Conservation (phyloP, 192 early-diverging fungal genomes). For the Cladochytrium replicatum region DNA sequence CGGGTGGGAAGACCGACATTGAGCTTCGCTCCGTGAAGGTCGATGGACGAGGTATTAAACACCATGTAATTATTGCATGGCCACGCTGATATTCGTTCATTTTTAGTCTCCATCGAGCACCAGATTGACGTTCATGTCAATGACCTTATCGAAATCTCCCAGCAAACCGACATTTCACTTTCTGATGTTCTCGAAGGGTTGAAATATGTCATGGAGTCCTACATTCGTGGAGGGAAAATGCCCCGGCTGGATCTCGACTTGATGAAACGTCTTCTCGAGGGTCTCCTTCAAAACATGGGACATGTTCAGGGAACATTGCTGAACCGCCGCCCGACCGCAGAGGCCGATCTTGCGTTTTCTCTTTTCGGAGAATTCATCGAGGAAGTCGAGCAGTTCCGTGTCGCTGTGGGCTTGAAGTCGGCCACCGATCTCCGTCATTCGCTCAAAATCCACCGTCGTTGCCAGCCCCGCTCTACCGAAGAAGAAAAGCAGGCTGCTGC, state of each 20-base stretch:
- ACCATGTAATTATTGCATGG: background rate
- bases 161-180: conserved; percentile 57
- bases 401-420: conserved; percentile 65
- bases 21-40: background rate
- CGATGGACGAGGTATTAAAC: background rate
- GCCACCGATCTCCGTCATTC: conserved; percentile 68
- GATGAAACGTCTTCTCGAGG: conserved; percentile 82
- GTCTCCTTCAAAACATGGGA: conserved; percentile 70
- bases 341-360: conserved; percentile 77
- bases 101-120: conserved; percentile 32
- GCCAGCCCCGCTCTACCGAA: conserved; percentile 48
- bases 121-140: conserved; percentile 60
- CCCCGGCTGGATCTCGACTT: conserved; percentile 66
- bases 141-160: conserved; percentile 71
- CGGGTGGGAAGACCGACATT: too few relatives aligned
- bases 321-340: conserved; percentile 50
- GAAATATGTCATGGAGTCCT: conserved; percentile 90
- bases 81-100: background rate
- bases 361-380: conserved; percentile 93
- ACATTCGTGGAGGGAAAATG: conserved; percentile 76
- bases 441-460: conserved; percentile 68
- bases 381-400: conserved; percentile 86
- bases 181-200: conserved; percentile 77
- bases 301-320: conserved; percentile 53
- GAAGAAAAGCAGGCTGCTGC: conserved; percentile 68